Evolutionary conservation across 1,284 basidiomycete genomes (phyloP).

Genomic region (Melampsora larici-populina): DNA sequence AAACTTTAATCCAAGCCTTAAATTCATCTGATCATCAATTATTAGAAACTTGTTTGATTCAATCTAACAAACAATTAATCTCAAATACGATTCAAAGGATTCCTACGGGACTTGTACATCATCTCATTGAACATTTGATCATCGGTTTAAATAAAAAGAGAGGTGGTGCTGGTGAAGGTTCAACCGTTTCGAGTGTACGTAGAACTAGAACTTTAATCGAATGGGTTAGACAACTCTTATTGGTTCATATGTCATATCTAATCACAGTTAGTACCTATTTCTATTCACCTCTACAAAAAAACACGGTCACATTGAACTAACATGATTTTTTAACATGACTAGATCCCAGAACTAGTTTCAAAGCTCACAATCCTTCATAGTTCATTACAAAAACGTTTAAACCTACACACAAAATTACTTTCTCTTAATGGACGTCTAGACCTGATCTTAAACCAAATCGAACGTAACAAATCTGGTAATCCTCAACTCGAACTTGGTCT

Average conservation of each 20-base stretch:
- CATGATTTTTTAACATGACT: slow-evolving; percentile 29
- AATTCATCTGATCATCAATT: slow-evolving; percentile 88
- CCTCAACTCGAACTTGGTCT: slow-evolving; percentile 47
- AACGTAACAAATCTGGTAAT: slow-evolving; percentile 60
- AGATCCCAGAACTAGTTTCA: slow-evolving; percentile 80
- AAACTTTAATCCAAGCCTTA: slow-evolving; percentile 90
- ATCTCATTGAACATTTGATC: slow-evolving; percentile 81
- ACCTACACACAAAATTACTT: slow-evolving; percentile 77
- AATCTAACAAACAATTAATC: slow-evolving; percentile 77
- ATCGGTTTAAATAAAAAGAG: slow-evolving; percentile 77
- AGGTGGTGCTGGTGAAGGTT: slow-evolving; percentile 70
- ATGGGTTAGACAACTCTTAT: slow-evolving; percentile 84
- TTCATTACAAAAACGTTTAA: slow-evolving; percentile 73
- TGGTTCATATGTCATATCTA: slow-evolving; percentile 83
- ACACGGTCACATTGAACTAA: too few relatives aligned
- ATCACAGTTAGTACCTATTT: slow-evolving; percentile 70
- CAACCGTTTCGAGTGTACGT: slow-evolving; percentile 77
- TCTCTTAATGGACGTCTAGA: slow-evolving; percentile 85
- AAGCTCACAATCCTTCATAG: slow-evolving; percentile 79
- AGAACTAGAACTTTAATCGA: slow-evolving; percentile 75
- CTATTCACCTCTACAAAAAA: neutral
- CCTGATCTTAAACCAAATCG: slow-evolving; percentile 88
- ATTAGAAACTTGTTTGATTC: slow-evolving; percentile 78
- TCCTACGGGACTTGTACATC: slow-evolving; percentile 83
- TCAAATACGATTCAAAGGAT: slow-evolving; percentile 81